phyloP scores from a whole-genome alignment of 306 rosid genomes.

The Cicer chorassanicum region DNA sequence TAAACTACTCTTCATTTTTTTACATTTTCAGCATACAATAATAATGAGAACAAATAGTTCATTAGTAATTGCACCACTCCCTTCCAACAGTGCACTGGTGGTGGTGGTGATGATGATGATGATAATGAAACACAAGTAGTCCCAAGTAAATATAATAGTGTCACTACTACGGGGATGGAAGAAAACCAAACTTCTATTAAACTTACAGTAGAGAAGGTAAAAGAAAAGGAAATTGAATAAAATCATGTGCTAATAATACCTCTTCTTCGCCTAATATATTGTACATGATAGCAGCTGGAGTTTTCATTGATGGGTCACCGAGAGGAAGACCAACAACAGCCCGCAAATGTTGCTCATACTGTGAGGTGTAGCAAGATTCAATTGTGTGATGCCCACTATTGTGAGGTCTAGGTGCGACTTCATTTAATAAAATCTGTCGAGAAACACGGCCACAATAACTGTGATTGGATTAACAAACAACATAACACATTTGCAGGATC shows the following conservation, averaged over 20 bases:
- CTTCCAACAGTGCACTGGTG: background rate
- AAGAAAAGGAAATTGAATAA: background rate
- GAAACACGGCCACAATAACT: conserved; percentile 12
- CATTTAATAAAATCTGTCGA: conserved; percentile 85
- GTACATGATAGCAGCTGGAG: conserved; percentile 86
- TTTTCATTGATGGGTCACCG: conserved; percentile 91
- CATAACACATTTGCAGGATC: conserved; percentile 9
- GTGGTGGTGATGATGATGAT: background rate
- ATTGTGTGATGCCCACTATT: conserved; percentile 98
- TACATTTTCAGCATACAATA: background rate
- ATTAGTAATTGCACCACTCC: conserved; percentile 9
- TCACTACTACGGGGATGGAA: background rate
- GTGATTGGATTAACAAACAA: conserved; percentile 39
- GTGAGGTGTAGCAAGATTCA: conserved; percentile 88
- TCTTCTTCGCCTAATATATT: conserved; percentile 91
- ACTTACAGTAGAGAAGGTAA: conserved; percentile 2
- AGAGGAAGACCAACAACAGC: conserved; percentile 98
- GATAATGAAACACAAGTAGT: conserved; percentile 11
- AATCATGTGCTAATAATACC: conserved; percentile 47
- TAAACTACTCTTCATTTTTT: background rate
- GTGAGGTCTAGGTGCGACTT: conserved; percentile 97
- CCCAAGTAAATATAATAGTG: conserved; percentile 17
- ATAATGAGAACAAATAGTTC: conserved; percentile 18
- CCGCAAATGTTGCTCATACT: conserved; percentile 88
- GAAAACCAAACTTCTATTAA: background rate